A percentile compares a stretch with the other conserved stretches of the same genome.
phyloP scores from a whole-genome alignment of 352 stramenopile species.

The Discostella stelligera region DNA sequence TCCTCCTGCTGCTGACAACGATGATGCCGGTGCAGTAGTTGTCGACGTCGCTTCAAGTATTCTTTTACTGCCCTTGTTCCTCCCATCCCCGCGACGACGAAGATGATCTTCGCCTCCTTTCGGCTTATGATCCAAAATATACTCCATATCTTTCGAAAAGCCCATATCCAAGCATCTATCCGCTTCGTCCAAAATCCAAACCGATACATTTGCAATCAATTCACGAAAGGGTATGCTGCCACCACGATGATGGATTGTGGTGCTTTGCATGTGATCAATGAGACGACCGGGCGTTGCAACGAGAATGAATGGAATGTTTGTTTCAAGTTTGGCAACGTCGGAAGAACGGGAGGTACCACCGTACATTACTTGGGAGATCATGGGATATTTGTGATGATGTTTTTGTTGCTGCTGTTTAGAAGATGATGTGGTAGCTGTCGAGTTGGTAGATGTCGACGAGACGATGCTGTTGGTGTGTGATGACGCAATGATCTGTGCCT shows the following conservation, averaged over 20 bases:
- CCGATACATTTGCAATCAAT: conserved; percentile 70
- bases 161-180: conserved; percentile 86
- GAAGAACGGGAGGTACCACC: conserved; percentile 89
- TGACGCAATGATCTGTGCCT: conserved; percentile 67
- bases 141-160: conserved; percentile 87
- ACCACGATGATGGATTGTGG: conserved; percentile 82
- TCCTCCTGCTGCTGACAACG: conserved; percentile 49
- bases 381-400: conserved; percentile 7
- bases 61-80: too few species aligned
- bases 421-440: background rate
- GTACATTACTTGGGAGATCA: conserved; percentile 71
- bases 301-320: conserved; percentile 87
- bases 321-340: conserved; percentile 62
- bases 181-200: conserved; percentile 89
- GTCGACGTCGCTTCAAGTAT: background rate
- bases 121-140: conserved; percentile 79
- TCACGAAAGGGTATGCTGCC: background rate
- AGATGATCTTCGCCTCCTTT: background rate
- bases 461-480: conserved; percentile 25
- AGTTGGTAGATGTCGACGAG: background rate
- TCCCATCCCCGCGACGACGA: too few species aligned
- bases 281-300: conserved; percentile 93
- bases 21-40: background rate
- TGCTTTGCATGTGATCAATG: conserved; percentile 89
- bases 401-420: background rate